Conservation (phyloP, 2,329 filamentous ascomycete species). For the Neocatenulostroma microsporum region DNA sequence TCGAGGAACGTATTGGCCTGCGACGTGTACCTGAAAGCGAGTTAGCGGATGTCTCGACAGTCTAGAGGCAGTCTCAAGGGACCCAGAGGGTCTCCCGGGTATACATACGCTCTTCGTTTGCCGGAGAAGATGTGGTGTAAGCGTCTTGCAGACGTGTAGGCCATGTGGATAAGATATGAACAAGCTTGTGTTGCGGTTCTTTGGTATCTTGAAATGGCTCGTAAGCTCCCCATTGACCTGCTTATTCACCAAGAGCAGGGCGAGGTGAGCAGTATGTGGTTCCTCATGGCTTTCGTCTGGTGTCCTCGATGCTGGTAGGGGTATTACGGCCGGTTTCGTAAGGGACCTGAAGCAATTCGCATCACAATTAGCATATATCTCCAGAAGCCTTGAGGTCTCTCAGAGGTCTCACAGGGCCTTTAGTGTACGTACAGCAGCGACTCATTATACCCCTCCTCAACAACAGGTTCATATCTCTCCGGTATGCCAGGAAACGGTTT, state of each 20-base stretch:
- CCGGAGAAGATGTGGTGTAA: slow-evolving; percentile 34
- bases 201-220: slow-evolving; percentile 26
- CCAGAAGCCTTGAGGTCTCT: too few species aligned
- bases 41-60: too few species aligned
- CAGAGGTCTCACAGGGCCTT: too few species aligned
- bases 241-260: slow-evolving; percentile 21
- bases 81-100: too few species aligned
- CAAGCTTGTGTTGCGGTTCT: slow-evolving; percentile 30
- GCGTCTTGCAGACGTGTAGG: slow-evolving; percentile 32
- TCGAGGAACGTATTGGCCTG: slow-evolving; percentile 29
- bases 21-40: too few species aligned
- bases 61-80: too few species aligned
- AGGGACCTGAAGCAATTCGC: too few species aligned
- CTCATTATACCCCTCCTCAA: slow-evolving; percentile 27
- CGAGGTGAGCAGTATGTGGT: slow-evolving; percentile 10
- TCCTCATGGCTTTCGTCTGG: slow-evolving; percentile 8
- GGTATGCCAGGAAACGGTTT: slow-evolving; percentile 32
- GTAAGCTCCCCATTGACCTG: slow-evolving; percentile 30
- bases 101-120: slow-evolving; percentile 36
- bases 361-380: too few species aligned
- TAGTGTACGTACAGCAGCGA: too few species aligned
- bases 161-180: slow-evolving; percentile 36
- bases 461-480: slow-evolving; percentile 28
- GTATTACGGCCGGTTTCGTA: slow-evolving; percentile 22
- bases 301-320: slow-evolving; percentile 7